Evolutionary conservation across 1,139 yeast species (phyloP).

Genomic region (Geotrichum candidum): DNA sequence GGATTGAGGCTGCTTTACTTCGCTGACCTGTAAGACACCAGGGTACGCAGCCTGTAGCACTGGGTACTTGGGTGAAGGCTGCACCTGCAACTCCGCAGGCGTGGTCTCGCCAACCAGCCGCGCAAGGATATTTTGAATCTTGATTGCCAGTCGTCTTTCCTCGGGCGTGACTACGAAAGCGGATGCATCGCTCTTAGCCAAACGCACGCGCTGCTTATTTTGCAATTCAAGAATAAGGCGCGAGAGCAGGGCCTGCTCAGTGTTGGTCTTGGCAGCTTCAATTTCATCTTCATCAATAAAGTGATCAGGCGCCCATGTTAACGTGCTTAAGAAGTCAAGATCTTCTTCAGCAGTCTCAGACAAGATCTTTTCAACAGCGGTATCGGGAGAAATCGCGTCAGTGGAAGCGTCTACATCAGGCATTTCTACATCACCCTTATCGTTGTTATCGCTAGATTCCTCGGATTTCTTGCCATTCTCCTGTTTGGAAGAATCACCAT

Average conservation of each 20-base stretch:
- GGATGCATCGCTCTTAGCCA: slow-evolving; percentile 33
- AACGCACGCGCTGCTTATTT: slow-evolving; percentile 56
- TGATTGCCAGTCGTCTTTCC: slow-evolving; percentile 48
- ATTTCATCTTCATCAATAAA: slow-evolving; percentile 49
- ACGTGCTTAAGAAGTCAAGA: slow-evolving; percentile 43
- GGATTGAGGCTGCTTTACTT: slow-evolving; percentile 24
- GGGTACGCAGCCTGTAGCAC: slow-evolving; percentile 66
- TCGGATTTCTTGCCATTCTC: slow-evolving; percentile 10
- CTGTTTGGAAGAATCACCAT: background rate
- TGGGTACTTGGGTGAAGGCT: slow-evolving; percentile 44
- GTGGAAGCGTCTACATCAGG: slow-evolving; percentile 17
- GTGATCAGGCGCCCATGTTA: slow-evolving; percentile 51
- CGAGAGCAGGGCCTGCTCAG: slow-evolving; percentile 53
- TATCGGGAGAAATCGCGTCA: slow-evolving; percentile 9
- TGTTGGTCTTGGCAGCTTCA: slow-evolving; percentile 42
- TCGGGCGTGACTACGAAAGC: slow-evolving; percentile 37
- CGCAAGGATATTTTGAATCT: slow-evolving; percentile 45
- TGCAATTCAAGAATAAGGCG: slow-evolving; percentile 53
- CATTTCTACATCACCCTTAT: slow-evolving; percentile 18
- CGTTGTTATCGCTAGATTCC: slow-evolving; percentile 18
- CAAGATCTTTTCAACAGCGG: slow-evolving; percentile 6
- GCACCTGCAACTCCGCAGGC: slow-evolving; percentile 27
- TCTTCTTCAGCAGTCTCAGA: slow-evolving; percentile 15
- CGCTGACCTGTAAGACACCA: slow-evolving; percentile 65
- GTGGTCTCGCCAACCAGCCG: slow-evolving; percentile 38